These are phyloP conservation scores for Astragalus membranaceus DNA, from an alignment of 306 rosid genomes.

Conservation along the genomic window DNA sequence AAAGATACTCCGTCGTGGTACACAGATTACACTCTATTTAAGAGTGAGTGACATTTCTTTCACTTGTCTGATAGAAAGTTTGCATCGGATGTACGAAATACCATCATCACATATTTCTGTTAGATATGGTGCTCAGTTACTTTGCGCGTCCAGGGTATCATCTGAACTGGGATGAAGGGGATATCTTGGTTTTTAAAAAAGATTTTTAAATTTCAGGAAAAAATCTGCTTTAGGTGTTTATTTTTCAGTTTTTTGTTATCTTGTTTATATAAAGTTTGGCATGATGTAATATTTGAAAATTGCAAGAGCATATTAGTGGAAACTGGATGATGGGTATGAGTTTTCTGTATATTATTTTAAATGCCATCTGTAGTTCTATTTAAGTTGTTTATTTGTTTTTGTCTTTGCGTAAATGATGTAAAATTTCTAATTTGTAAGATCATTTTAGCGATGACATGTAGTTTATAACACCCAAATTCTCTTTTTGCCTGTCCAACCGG, in stretches of 20 bases:
- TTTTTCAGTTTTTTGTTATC: not conserved
- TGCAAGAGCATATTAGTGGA: not conserved
- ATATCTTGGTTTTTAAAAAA: not conserved
- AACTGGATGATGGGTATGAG: slow-evolving; percentile 58
- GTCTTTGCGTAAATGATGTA: not conserved
- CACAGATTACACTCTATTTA: slow-evolving; percentile 81
- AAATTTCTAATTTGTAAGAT: too few species aligned
- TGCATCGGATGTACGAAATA: not conserved
- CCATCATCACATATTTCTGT: not conserved
- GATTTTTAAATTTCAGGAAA: not conserved
- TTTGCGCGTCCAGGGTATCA: not conserved
- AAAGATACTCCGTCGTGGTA: slow-evolving; percentile 71
- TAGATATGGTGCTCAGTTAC: not conserved
- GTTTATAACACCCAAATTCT: too few species aligned
- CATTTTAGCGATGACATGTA: too few species aligned
- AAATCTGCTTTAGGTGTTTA: not conserved
- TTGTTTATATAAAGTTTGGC: not conserved
- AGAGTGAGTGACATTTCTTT: slow-evolving; percentile 43
- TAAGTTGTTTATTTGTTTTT: not conserved
- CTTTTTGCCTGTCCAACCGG: too few species aligned
- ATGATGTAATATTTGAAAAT: not conserved
- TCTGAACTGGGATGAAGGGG: not conserved
- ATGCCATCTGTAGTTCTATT: not conserved
- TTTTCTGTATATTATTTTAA: slow-evolving; percentile 30
- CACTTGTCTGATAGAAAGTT: not conserved